Conservation (phyloP, 2,329 filamentous ascomycete genomes). For the Penicillium crustosum region DNA sequence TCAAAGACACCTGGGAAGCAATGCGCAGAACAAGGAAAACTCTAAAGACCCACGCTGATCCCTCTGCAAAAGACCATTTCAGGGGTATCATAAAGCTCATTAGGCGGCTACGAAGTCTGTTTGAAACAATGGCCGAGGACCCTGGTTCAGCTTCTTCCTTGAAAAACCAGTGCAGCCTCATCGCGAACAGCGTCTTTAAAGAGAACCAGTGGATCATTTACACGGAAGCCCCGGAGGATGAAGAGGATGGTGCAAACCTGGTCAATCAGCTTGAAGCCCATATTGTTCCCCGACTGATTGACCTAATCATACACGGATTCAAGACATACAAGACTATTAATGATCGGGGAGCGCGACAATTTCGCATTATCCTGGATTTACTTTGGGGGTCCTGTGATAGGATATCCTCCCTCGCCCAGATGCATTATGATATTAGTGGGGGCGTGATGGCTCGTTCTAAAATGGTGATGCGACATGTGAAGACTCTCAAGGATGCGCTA, state of each 20-base stretch:
- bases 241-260: not conserved
- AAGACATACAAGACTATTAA: conserved; percentile 4
- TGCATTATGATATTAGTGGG: not conserved
- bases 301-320: conserved; percentile 15
- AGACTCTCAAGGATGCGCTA: conserved; percentile 7
- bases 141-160: not conserved
- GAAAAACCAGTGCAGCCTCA: not conserved
- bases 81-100: not conserved
- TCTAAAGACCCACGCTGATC: not conserved
- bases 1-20: conserved; percentile 5
- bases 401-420: not conserved
- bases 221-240: conserved; percentile 8
- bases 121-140: not conserved
- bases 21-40: not conserved
- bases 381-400: conserved; percentile 9
- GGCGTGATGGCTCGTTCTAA: not conserved
- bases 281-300: conserved; percentile 14
- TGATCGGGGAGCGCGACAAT: conserved; percentile 2
- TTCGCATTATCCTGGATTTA: conserved; percentile 11
- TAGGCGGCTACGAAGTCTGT: not conserved
- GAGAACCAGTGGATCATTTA: conserved; percentile 10
- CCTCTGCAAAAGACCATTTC: not conserved
- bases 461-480: not conserved
- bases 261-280: conserved; percentile 21
- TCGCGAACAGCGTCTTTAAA: conserved; percentile 7